phyloP scores from a whole-genome alignment of 192 early-diverging fungal genomes.

The Umbelopsis sp. region DNA sequence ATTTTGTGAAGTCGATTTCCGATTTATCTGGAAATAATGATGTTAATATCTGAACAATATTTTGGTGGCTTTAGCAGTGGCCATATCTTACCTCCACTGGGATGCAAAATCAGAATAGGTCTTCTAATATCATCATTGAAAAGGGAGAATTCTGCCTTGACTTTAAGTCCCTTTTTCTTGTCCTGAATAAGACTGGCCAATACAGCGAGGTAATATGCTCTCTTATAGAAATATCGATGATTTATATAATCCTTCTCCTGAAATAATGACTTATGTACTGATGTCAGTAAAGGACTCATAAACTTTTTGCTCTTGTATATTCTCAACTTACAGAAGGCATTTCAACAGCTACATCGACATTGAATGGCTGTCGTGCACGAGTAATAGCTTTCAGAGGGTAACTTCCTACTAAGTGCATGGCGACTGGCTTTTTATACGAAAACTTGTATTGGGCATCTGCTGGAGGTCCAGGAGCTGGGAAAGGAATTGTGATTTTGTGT shows the following conservation, averaged over 20 bases:
- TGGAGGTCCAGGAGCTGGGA: constrained; percentile 77
- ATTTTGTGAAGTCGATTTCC: constrained; percentile 68
- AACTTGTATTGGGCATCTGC: constrained; percentile 77
- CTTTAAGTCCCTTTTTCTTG: constrained; percentile 50
- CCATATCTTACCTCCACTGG: constrained; percentile 47
- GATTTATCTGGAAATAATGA: constrained; percentile 49
- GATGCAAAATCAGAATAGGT: constrained; percentile 63
- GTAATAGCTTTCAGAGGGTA: constrained; percentile 80
- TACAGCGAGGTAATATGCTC: constrained; percentile 88
- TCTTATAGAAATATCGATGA: constrained; percentile 93
- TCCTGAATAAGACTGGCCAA: constrained; percentile 61
- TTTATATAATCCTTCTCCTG: constrained; percentile 95
- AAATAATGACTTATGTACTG: constrained; percentile 59
- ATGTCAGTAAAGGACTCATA: background rate
- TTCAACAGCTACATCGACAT: constrained; percentile 89
- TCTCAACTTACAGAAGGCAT: constrained; percentile 71
- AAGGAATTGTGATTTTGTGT: constrained; percentile 63
- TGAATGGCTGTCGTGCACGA: constrained; percentile 61
- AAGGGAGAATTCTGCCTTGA: constrained; percentile 53
- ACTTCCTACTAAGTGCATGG: constrained; percentile 85
- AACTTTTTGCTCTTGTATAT: background rate
- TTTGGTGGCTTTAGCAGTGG: too few species aligned
- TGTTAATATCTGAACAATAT: background rate
- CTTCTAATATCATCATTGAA: constrained; percentile 66
- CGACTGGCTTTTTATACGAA: constrained; percentile 72